Percentiles rank a stretch among this genome's conserved stretches.
Conservation (phyloP, 306 rosid genomes). For the Luffa acutangula region DNA sequence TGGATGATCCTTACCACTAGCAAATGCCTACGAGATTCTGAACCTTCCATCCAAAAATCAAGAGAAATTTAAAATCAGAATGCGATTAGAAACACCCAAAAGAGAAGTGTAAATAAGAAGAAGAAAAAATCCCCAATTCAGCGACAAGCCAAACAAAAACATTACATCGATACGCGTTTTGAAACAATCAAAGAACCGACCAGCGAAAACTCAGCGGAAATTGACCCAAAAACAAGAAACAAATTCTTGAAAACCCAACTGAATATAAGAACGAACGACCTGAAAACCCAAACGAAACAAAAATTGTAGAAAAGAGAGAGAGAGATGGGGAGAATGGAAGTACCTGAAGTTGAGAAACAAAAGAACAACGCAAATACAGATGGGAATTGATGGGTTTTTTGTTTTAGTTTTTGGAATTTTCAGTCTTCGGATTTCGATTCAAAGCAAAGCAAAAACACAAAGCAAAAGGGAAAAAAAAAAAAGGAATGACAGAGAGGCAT, state of each 20-base stretch:
- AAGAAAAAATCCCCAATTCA: background rate
- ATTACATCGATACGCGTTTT: background rate
- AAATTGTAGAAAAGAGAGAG: background rate
- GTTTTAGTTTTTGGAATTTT: background rate
- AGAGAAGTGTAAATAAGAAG: background rate
- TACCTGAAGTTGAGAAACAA: background rate
- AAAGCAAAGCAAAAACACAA: conserved; percentile 3
- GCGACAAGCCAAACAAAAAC: background rate
- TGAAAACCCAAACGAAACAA: background rate
- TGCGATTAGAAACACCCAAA: background rate
- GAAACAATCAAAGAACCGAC: background rate
- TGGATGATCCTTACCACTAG: conserved; percentile 1
- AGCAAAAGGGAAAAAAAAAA: background rate
- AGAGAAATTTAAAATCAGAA: conserved; percentile 5
- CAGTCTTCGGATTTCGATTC: background rate
- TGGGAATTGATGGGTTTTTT: background rate
- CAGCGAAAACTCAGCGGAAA: background rate
- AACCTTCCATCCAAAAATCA: background rate
- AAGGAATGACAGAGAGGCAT: conserved; percentile 11
- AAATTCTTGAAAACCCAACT: background rate
- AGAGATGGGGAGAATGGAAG: background rate
- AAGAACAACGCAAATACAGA: conserved; percentile 1
- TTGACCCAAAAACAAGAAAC: background rate
- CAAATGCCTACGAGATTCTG: background rate
- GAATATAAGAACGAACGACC: background rate